A percentile compares a stretch with the other conserved stretches of the same genome.
phyloP scores from a whole-genome alignment of 2,329 filamentous ascomycete species.

The Rhynchosporium agropyri region DNA sequence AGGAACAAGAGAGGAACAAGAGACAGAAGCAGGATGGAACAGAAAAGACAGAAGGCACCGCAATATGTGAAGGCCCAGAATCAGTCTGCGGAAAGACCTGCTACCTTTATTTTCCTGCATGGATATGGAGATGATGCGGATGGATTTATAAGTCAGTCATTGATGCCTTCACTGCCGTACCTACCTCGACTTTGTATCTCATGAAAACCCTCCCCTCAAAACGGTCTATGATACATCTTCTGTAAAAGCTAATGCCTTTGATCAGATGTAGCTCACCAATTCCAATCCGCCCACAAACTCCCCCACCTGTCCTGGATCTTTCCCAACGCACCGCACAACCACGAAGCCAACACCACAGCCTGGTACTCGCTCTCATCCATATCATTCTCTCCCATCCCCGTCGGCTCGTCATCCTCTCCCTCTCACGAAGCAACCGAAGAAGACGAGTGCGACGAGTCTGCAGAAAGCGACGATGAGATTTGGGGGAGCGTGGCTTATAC shows the following conservation, averaged over 20 bases:
- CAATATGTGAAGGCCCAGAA: slow-evolving; percentile 21
- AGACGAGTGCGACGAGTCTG: slow-evolving; percentile 50
- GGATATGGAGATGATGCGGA: slow-evolving; percentile 81
- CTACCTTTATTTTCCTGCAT: slow-evolving; percentile 92
- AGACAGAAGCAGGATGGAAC: background rate
- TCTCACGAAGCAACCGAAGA: slow-evolving; percentile 51
- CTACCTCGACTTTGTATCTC: background rate
- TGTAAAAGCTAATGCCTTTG: too few relatives aligned
- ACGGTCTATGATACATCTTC: background rate
- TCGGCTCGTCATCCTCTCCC: slow-evolving; percentile 42
- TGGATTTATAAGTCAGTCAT: slow-evolving; percentile 63
- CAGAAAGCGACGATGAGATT: slow-evolving; percentile 69
- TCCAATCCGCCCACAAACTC: slow-evolving; percentile 51
- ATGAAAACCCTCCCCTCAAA: background rate
- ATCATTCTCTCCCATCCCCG: slow-evolving; percentile 45
- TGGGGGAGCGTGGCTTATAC: slow-evolving; percentile 72
- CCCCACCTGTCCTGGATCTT: slow-evolving; percentile 53
- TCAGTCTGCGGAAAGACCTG: slow-evolving; percentile 77
- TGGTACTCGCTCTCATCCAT: slow-evolving; percentile 48
- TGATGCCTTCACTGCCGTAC: too few relatives aligned
- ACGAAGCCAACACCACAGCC: slow-evolving; percentile 49
- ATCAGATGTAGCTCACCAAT: slow-evolving; percentile 49
- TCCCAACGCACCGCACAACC: slow-evolving; percentile 52
- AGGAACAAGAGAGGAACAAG: background rate
- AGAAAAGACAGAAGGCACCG: slow-evolving; percentile 23